Base-by-base conservation (phyloP, 2,329 filamentous ascomycete genomes). In the Ambrosiella cleistominuta region DNA sequence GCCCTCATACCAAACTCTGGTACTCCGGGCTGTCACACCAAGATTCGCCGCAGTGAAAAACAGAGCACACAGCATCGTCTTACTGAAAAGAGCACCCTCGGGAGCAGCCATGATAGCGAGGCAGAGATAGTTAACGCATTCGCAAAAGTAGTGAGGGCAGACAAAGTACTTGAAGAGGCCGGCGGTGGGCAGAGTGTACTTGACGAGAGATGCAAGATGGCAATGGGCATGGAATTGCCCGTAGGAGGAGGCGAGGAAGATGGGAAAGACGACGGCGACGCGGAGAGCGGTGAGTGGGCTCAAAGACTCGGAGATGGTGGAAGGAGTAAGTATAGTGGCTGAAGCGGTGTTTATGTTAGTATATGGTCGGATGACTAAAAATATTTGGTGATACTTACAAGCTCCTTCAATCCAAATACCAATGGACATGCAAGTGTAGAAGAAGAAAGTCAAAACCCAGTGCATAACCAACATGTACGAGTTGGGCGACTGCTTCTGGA, bases 91-190 rank as follows among this genome's bases (percentile, higher is more conserved):
- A 38, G 73, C 70, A 9, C 82, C 85, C 7, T 71, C 65, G 0
- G 90, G 89, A 0, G 90, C 88, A 37, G 83, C 82, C 44, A 85
- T 68, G 51, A 93, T 70, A 2, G 88, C 79, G 63, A 98, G 71
- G n/a, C 84, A 78, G 17, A 89, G 66, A 68, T 98, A 97, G 60
- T 96, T 80, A 45, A 85, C 67, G 66, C 87, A 90, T 71, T 97
- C 93, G 65, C 85, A 88, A 2, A 86, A 86, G 69, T 97, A 98
- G 70, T 98, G 93, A 15, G 93, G 89, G 64, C 86, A 94, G 44
- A 96, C 71, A 19, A 94, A 69, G 59, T 75, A 74, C 50, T 74
- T 74, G 69, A 97, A 98, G 59, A 85, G 71, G 2, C 83, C 82
- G 61, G 85, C 77, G 1, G 77, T 72, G 0, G 91, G 91, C 27